Evolutionary conservation across 1,139 yeast species (phyloP), one percentile per base, ranked within the genome.

Genomic region (Barnettozyma hawaiiensis): DNA sequence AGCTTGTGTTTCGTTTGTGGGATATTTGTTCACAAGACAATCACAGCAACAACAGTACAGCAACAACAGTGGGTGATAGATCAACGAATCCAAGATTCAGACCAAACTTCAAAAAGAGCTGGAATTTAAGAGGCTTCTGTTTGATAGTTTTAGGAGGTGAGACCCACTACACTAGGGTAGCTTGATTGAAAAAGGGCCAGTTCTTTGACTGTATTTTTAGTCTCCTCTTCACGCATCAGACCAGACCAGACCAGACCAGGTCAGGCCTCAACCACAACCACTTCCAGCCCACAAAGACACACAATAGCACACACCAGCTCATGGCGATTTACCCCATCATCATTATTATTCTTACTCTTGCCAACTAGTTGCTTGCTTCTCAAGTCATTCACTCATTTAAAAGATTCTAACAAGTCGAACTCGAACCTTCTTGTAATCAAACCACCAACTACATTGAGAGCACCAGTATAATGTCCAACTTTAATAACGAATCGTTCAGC

Each of bases 401-500:
- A 7, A 26, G n/a, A 14, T 14, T 14, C 16, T 10, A 26, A 24
- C 14, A n/a, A 6, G 16, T 10, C 16, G 14, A 26, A 16, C 10
- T n/a, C n/a, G n/a, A n/a, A n/a, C n/a, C n/a, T n/a, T n/a, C 29
- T 11, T 22, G 23, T 22, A 3, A 24, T 26, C 9, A 26, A 14
- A 26, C 29, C 15, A 26, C 29, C 15, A 26, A 26, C 29, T 26
- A 26, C 16, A n/a, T n/a, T 26, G 29, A 26, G 29, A 26, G 15
- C 23, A 22, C 23, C 9, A 28, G 31, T 21, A 37, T 6, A 12
- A 42, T 38, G 42, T 42, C 39, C 28, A 24, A 27, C 18, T 32
- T 12, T 24, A 37, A 37, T 20, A 19, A 37, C 18, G 23, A 24
- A 22, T 10, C 23, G 7, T 22, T 22, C 16, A 21, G 15, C 6